Evolutionary conservation across 164 flowering plant species (phyloP).

Genomic region (Magnolia kwangsiensis): DNA sequence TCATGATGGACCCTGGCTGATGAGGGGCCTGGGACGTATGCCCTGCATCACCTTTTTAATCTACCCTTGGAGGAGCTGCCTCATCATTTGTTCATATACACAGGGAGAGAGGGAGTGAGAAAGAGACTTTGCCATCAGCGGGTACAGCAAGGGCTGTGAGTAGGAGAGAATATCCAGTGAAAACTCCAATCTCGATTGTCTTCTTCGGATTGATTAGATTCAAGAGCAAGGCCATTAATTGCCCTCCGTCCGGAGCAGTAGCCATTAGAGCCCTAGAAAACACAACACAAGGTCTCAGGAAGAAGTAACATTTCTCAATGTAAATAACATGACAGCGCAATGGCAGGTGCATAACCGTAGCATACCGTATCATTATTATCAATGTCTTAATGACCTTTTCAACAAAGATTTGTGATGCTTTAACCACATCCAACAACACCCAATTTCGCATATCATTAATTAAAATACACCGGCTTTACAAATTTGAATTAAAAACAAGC

Average conservation of each 20-base stretch:
- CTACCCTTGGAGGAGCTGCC: neutral
- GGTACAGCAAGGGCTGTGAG: conserved; percentile 59
- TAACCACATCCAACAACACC: too few relatives aligned
- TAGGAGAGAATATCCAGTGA: conserved; percentile 68
- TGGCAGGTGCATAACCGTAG: too few relatives aligned
- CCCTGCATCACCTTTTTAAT: neutral
- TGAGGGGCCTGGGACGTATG: neutral
- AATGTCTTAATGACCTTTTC: too few relatives aligned
- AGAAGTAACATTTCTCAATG: too few relatives aligned
- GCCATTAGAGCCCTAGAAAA: conserved; percentile 31
- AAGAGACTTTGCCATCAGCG: conserved; percentile 47
- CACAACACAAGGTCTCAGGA: neutral
- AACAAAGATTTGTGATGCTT: too few relatives aligned
- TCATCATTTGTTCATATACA: neutral
- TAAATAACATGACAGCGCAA: too few relatives aligned
- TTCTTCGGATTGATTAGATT: conserved; percentile 43
- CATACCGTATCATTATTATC: too few relatives aligned
- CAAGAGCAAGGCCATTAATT: conserved; percentile 40
- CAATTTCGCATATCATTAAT: too few relatives aligned
- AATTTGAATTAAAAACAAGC: neutral
- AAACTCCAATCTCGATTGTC: conserved; percentile 65
- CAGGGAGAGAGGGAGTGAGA: neutral
- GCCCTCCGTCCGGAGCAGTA: conserved; percentile 56
- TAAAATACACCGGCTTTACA: neutral
- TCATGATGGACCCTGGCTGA: neutral